Base-by-base conservation (phyloP, 2,329 filamentous ascomycete genomes). In the Alternaria sp. region DNA sequence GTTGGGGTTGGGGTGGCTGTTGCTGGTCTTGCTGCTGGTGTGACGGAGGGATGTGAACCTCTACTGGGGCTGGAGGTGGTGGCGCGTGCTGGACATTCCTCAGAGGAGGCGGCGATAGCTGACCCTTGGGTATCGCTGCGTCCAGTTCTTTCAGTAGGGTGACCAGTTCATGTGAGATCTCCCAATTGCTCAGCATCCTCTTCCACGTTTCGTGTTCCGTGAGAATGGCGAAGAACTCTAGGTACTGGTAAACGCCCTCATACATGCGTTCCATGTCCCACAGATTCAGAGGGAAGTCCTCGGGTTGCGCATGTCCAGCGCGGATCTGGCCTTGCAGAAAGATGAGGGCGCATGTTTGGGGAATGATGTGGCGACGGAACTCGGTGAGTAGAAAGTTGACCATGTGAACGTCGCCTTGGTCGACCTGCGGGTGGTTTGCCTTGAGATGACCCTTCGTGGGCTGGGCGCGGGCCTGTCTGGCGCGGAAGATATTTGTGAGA, bases 181-280 rank as follows among this genome's bases (percentile, higher is more conserved):
- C 93, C 92, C 95, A 98, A 68, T 97, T 91, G 54, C 96, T 92
- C 43, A 98, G 86, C 66, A 96, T 90, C 45, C 89, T 87, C 66
- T 96, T 92, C 84, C 93, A 93, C 54, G 93, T 90, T 46, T 90
- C 86, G 72, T 95, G 91, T 74, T 97, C 94, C 0, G 93, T 93
- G 26, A 97, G 88, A 0, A 96, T 94, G 15, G 91, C 93, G 57
- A 97, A 91, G 77, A 98, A 97, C 72, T 97, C 94, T 2, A 98
- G 88, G 75, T 97, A 97, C 79, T 97, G 94, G 55, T 94, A 93
- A 1, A 98, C 88, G 1, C 95, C 95, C 74, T 98, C 95, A 78
- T 97, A 97, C 62, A 96, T 95, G 13, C 95, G 89, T 78, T 98
- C 95, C 91, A 98, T 97, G 74, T 98, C 95, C 95, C 95, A 98